These are phyloP conservation scores for Xylariaceae sp. DNA, from an alignment of 2,329 filamentous ascomycete genomes.

Conservation along the genomic window DNA sequence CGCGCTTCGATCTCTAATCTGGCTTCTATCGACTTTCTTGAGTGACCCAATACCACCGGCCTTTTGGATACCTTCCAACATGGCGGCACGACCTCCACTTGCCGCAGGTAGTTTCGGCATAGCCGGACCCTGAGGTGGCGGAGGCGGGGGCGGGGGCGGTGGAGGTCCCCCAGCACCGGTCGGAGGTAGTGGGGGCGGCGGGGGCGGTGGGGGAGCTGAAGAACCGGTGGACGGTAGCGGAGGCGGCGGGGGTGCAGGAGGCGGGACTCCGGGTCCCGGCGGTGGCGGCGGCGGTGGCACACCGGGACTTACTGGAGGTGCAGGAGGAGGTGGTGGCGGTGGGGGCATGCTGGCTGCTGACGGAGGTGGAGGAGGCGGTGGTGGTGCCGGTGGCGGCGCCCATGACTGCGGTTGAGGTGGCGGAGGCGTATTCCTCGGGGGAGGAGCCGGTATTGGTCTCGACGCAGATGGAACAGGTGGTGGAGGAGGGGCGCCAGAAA, in stretches of 20 bases:
- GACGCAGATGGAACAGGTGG: conserved; percentile 45
- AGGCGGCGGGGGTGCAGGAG: conserved; percentile 18
- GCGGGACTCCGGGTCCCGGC: conserved; percentile 15
- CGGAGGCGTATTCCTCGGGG: conserved; percentile 45
- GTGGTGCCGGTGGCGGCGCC: conserved; percentile 27
- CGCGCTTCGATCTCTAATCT: conserved; percentile 67
- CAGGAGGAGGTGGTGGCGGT: conserved; percentile 18
- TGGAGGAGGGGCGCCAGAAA: conserved; percentile 34
- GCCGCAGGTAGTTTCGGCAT: conserved; percentile 41
- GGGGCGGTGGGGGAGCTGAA: conserved; percentile 7
- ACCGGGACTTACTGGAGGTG: conserved; percentile 12
- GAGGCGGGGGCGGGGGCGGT: conserved; percentile 24
- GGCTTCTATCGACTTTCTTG: conserved; percentile 66
- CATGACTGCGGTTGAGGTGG: conserved; percentile 26
- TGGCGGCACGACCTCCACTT: conserved; percentile 49
- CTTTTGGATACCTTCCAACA: conserved; percentile 68
- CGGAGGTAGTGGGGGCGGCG: conserved; percentile 35
- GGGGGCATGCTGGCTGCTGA: conserved; percentile 10
- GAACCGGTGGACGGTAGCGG: conserved; percentile 31
- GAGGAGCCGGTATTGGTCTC: conserved; percentile 50
- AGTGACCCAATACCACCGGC: conserved; percentile 62
- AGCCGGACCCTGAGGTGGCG: conserved; percentile 42
- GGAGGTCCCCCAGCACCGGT: conserved; percentile 17
- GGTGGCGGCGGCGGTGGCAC: conserved; percentile 34
- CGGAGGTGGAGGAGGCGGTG: conserved; percentile 15